Conservation (phyloP, 73 alveolate genomes). For the Paramecium primaurelia region DNA sequence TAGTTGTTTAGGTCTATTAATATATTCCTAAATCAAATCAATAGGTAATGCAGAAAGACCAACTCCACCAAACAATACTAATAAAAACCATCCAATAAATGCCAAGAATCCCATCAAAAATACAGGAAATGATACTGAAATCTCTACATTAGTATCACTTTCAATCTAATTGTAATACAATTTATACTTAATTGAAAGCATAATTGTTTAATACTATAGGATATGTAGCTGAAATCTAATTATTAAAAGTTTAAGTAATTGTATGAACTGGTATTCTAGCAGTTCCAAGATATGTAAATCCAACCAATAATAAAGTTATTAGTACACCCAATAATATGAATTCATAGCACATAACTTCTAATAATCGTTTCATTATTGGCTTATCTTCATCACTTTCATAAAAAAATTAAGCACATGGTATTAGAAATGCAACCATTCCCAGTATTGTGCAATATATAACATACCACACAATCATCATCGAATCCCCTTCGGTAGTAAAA, state of each 20-base stretch:
- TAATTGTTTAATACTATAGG: background rate
- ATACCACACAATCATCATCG: conserved; percentile 80
- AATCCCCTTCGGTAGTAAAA: conserved; percentile 57
- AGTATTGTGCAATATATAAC: conserved; percentile 67
- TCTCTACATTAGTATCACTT: background rate
- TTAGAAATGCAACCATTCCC: conserved; percentile 61
- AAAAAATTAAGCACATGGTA: conserved; percentile 73
- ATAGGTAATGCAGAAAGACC: conserved; percentile 64
- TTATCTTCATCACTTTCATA: conserved; percentile 84
- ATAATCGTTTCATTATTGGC: conserved; percentile 54
- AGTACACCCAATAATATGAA: conserved; percentile 2
- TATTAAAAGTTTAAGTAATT: background rate
- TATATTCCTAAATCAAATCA: conserved; percentile 48
- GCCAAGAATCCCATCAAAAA: conserved; percentile 53
- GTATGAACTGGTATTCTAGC: conserved; percentile 9
- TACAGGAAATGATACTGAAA: conserved; percentile 39
- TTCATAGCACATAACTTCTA: conserved; percentile 18
- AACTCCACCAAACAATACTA: conserved; percentile 64
- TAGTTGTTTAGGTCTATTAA: conserved; percentile 38
- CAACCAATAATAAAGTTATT: background rate
- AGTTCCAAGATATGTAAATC: conserved; percentile 2
- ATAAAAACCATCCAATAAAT: conserved; percentile 62
- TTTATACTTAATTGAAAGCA: background rate
- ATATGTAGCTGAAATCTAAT: background rate
- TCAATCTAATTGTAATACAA: background rate